Conservation (phyloP, 176 grass and related monocot species). For the Canna indica region DNA sequence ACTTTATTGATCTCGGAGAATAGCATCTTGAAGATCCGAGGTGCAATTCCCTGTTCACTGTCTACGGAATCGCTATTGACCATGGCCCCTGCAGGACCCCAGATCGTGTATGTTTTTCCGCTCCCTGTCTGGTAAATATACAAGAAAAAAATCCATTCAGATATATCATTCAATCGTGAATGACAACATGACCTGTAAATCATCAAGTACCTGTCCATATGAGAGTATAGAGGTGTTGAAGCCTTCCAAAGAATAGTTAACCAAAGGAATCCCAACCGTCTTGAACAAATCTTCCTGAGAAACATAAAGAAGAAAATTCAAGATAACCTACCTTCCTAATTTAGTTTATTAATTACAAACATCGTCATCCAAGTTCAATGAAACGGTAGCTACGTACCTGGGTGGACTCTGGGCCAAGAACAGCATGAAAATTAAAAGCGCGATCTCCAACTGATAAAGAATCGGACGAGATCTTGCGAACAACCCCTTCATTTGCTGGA, state of each 20-base stretch:
- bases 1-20: constrained; percentile 70
- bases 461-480: constrained; percentile 24
- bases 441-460: constrained; percentile 59
- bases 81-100: constrained; percentile 78
- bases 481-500: constrained; percentile 9
- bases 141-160: not conserved
- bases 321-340: not conserved
- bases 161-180: not conserved
- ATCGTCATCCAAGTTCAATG: not conserved
- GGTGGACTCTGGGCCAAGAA: constrained; percentile 60
- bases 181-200: not conserved
- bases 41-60: constrained; percentile 43
- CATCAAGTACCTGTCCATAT: constrained; percentile 61
- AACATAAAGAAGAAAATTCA: not conserved
- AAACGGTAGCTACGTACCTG: constrained; percentile 35
- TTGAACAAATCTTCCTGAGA: constrained; percentile 67
- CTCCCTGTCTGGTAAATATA: constrained; percentile 50
- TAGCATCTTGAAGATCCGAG: constrained; percentile 74
- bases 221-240: constrained; percentile 83
- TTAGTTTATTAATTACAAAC: no score
- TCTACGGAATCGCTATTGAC: constrained; percentile 35
- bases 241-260: constrained; percentile 68
- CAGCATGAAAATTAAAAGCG: constrained; percentile 45
- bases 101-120: constrained; percentile 96
- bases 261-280: constrained; percentile 46